phyloP scores from a whole-genome alignment of 1,284 basidiomycete species.

The Coriolopsis trogii region DNA sequence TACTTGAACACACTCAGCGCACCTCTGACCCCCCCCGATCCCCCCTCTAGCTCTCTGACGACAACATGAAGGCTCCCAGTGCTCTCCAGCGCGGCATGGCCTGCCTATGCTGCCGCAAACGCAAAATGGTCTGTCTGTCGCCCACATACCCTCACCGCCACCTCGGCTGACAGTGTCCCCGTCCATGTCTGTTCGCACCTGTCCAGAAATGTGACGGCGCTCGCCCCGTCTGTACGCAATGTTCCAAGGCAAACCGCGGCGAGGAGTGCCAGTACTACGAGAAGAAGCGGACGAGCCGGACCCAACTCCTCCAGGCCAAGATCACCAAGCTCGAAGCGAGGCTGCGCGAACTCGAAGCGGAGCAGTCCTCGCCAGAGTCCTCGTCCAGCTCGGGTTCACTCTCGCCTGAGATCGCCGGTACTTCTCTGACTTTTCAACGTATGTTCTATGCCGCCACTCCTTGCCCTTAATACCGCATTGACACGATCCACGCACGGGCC shows the following conservation, averaged over 20 bases:
- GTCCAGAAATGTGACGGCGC: slow-evolving; percentile 60
- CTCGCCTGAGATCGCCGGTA: slow-evolving; percentile 14
- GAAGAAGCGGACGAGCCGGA: slow-evolving; percentile 61
- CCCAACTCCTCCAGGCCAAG: slow-evolving; percentile 61
- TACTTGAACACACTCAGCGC: slow-evolving; percentile 21
- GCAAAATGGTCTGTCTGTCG: slow-evolving; percentile 50
- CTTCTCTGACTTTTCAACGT: slow-evolving; percentile 8
- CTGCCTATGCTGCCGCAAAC: slow-evolving; percentile 61
- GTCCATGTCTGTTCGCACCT: no score
- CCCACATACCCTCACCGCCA: neutral
- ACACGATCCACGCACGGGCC: no score
- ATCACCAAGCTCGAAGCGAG: slow-evolving; percentile 54
- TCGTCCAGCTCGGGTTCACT: slow-evolving; percentile 22
- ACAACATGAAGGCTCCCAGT: slow-evolving; percentile 32
- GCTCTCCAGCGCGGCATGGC: slow-evolving; percentile 60
- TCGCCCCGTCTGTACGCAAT: slow-evolving; percentile 60
- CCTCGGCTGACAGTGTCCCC: slow-evolving; percentile 17
- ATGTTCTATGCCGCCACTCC: neutral
- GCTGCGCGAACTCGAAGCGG: slow-evolving; percentile 53
- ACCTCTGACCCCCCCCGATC: slow-evolving; percentile 11
- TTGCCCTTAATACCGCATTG: no score
- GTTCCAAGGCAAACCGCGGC: slow-evolving; percentile 53
- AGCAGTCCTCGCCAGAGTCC: slow-evolving; percentile 25
- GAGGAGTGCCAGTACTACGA: slow-evolving; percentile 63
- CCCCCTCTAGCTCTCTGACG: slow-evolving; percentile 4